Evolutionary conservation across 2,329 filamentous ascomycete genomes (phyloP).

Genomic region (Fusarium incarnatum): DNA sequence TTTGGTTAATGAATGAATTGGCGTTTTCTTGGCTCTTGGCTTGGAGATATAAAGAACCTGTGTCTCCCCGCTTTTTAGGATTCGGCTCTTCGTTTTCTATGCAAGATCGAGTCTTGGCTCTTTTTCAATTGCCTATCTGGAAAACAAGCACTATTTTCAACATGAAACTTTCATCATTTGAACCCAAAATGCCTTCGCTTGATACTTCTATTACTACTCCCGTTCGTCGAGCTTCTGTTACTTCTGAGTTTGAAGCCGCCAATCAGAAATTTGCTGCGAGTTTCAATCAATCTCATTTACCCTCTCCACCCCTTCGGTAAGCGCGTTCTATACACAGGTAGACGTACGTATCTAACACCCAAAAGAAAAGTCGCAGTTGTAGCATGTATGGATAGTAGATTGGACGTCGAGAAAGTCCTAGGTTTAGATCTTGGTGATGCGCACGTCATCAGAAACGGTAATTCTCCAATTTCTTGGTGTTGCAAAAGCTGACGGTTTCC

Average conservation of each 20-base stretch:
- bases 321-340: too few relatives aligned
- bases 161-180: background rate
- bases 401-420: constrained; percentile 75
- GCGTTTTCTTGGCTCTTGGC: constrained; percentile 17
- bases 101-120: background rate
- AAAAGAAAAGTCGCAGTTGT: constrained; percentile 57
- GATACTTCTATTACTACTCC: background rate
- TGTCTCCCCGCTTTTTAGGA: background rate
- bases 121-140: background rate
- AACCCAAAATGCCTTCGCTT: constrained; percentile 23
- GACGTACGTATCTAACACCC: constrained; percentile 18
- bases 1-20: constrained; percentile 1
- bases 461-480: background rate
- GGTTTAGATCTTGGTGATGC: constrained; percentile 75
- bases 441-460: constrained; percentile 79
- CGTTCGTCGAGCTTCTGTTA: constrained; percentile 22
- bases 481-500: background rate
- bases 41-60: background rate
- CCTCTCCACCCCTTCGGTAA: constrained; percentile 44
- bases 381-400: constrained; percentile 85
- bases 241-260: constrained; percentile 39
- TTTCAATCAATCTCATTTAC: constrained; percentile 39
- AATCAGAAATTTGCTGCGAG: constrained; percentile 40
- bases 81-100: background rate
- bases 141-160: fast-evolving